A percentile compares a stretch with the other conserved stretches of the same genome.
Conservation (phyloP, 495 filamentous ascomycete genomes). For the Aspergillus sclerotiicarbonarius region DNA sequence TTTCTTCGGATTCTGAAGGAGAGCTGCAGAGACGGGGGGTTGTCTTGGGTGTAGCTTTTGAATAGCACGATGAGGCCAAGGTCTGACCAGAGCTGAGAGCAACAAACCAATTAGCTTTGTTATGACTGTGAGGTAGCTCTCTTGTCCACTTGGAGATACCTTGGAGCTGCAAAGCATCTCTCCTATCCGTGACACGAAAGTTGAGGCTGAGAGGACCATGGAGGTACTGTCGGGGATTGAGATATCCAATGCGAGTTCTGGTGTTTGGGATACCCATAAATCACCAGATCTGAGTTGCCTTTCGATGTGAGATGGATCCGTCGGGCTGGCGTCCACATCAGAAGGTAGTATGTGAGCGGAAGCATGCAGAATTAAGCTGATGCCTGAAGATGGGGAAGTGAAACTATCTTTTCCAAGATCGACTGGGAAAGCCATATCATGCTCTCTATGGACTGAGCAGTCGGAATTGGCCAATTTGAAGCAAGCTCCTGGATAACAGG, state of each 20-base stretch:
- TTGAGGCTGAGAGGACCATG: not conserved
- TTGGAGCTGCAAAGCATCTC: constrained; percentile 27
- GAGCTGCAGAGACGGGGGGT: constrained; percentile 14
- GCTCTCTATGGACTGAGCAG: not conserved
- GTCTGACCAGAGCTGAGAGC: constrained; percentile 33
- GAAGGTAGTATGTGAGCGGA: constrained; percentile 12
- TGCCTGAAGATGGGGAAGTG: constrained; percentile 2
- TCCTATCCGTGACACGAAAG: constrained; percentile 21
- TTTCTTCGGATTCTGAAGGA: constrained; percentile 26
- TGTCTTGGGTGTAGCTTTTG: constrained; percentile 10
- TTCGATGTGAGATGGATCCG: not conserved
- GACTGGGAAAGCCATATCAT: constrained; percentile 14
- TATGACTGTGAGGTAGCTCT: not conserved
- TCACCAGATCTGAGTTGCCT: constrained; percentile 12
- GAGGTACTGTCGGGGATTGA: constrained; percentile 11
- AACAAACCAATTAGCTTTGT: not conserved
- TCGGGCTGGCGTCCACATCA: not conserved
- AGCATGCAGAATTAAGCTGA: constrained; percentile 14
- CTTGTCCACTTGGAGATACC: constrained; percentile 15
- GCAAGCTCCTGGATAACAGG: not conserved
- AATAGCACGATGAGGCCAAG: constrained; percentile 29
- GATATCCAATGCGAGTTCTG: constrained; percentile 28
- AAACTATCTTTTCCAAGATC: constrained; percentile 15
- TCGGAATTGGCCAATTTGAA: not conserved
- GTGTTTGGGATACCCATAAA: constrained; percentile 33